Evolutionary conservation across 495 filamentous ascomycete genomes (phyloP), one percentile per base, ranked within the genome.

Genomic region (Podospora tetraspora): DNA sequence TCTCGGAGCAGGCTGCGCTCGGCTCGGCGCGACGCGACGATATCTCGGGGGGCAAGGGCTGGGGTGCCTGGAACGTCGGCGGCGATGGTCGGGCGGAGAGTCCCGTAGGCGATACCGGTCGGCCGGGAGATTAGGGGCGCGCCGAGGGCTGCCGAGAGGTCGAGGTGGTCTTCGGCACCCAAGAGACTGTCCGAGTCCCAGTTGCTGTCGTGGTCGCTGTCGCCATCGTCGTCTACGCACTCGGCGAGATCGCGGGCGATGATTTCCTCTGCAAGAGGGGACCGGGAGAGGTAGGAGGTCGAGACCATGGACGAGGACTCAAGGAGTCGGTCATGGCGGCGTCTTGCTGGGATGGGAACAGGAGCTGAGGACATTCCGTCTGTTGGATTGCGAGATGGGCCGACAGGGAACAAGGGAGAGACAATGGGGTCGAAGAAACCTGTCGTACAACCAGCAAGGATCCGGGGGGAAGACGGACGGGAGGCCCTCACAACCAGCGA

Each of bases 1-100:
- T 96, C 92, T 62, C 89, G 82, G 29, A 96, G 76, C 57, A 97
- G 78, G 67, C 88, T 87, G 64, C 90, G 82, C 77, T 95, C 92
- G 61, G 93, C 91, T 25, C 86, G 79, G 22, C 89, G 84, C n/a
- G 86, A 87, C 57, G 85, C 81, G 58, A 86, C 81, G 16, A 70
- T 27, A 65, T 74, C 70, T 13, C 56, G 57, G 16, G 63, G 67
- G 64, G 84, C 83, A 66, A 94, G 91, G 29, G 84, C 82, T 61
- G 85, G 85, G 0, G 85, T 87, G 57, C 91, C 74, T 32, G 78
- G 78, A 3, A 77, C 77, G 21, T 86, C 81, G 1, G 79, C 74
- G 3, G 79, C 76, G 19, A 71, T 71, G 22, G 79, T 71, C 59
- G 68, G 85, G 78, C 73, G 79, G 75, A 79, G 82, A 73, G 83